Evolutionary conservation across 169 alveolate genomes (phyloP).

Genomic region (Eimeria sp.): DNA sequence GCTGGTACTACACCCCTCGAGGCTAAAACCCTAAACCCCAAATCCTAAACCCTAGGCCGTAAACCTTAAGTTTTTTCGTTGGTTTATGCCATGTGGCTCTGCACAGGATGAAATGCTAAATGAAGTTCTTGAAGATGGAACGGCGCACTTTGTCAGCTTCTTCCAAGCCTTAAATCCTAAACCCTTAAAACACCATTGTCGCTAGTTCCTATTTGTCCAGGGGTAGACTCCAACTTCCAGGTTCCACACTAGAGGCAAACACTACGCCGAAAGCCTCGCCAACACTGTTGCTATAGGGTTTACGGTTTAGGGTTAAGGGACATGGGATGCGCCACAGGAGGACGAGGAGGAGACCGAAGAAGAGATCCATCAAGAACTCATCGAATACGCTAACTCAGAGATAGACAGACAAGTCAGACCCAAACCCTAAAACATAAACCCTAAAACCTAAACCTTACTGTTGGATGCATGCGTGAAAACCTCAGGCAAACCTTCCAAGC

Average conservation of each 20-base stretch:
- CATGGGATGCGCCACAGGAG: slow-evolving; percentile 10
- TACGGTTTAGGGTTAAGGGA: background rate
- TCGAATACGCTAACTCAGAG: slow-evolving; percentile 12
- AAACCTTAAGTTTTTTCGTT: background rate
- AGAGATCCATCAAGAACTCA: background rate
- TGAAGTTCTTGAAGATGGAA: slow-evolving; percentile 45
- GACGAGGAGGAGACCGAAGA: slow-evolving; percentile 48
- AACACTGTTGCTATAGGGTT: background rate
- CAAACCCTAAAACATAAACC: background rate
- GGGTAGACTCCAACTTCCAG: too few species aligned
- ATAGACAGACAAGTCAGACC: slow-evolving; percentile 10
- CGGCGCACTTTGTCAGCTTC: slow-evolving; percentile 31
- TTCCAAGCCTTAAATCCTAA: background rate
- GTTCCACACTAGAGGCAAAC: background rate
- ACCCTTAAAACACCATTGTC: background rate
- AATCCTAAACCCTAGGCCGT: background rate
- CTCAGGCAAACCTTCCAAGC: background rate
- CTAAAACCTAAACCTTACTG: too few species aligned
- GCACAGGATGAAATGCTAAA: slow-evolving; percentile 38
- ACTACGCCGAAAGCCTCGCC: background rate
- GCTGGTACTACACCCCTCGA: background rate
- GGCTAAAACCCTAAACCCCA: background rate
- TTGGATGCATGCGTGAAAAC: background rate
- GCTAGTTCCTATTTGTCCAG: too few species aligned
- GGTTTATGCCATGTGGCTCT: background rate